Base-by-base conservation (phyloP, 208 protist species). In the Crithidia bombi region DNA sequence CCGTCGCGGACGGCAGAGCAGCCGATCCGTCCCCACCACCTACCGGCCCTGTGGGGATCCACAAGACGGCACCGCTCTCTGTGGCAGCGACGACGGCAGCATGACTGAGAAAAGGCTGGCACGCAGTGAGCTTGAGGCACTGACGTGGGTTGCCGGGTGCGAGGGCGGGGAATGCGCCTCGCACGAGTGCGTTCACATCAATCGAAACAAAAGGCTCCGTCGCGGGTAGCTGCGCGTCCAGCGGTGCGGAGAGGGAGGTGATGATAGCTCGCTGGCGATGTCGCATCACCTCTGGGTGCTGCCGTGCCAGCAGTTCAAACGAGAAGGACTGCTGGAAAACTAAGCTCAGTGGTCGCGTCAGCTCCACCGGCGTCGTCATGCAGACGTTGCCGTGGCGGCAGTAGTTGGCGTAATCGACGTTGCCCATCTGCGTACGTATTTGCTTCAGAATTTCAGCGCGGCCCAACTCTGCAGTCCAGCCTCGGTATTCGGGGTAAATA, bases 401-500 rank as follows among this genome's bases (percentile, higher is more conserved):
- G 68, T 91, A 92, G 28, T 84, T 81, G 39, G 69, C 72, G 51
- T 50, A 81, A 32, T 78, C 69, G 65, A 73, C 58, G 44, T 70
- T 77, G 28, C 81, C 78, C 46, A 86, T 71, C n/a, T 81, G 59
- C 35, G 81, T 85, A 25, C 61, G 59, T 46, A 95, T 89, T 39
- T 89, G 44, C 25, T 79, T 66, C 28, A 90, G 57, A 30, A 96
- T 81, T 61, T 91, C 81, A 23, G 86, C 54, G 23, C 91, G 87
- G 12, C 88, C 87, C 36, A 79, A 55, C 63, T 85, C 78, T 5
- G 89, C 80, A 12, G 81, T 89, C 89, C 91, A 96, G 14, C 78
- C 75, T 41, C 86, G 84, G 62, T 85, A 94, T 65, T 89, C 81
- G 1, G 88, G 86, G 76, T 91, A 96, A 32, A 81, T 51, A 30